Base-by-base conservation (phyloP, 73 alveolate genomes). In the Stentor roeselii region DNA sequence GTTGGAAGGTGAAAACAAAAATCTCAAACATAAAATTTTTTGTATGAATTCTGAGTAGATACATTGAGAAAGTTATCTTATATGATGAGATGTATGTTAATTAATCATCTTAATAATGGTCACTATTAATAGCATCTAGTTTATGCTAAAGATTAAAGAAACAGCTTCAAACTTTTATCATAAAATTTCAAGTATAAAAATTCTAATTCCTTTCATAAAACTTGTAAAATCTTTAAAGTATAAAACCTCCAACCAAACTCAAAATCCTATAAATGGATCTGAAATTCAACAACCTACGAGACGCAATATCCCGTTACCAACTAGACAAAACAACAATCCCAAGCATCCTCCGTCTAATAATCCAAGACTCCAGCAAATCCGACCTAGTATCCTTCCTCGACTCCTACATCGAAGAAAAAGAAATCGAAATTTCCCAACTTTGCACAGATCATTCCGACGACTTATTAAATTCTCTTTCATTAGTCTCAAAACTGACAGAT, bases 301-400 rank as follows among this genome's bases (percentile, higher is more conserved):
- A 67, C 34, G 37, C 80, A 67, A 67, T 67, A 14, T 67, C 41
- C 37, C n/a, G 80, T 67, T 21, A 67, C 34, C 21, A 34, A 14
- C 34, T 67, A 32, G 80, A 67, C 34, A 67, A 67, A 34, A 67
- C 15, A 14, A 67, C 80, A 67, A 67, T 67, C 80, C 80, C 80
- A 67, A 67, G 80, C 41, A 27, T 67, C 0, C 80, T 67, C n/a
- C 21, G 80, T 30, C 37, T 67, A 34, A 67, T 67, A 27, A 11
- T 67, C 2, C 80, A 67, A 67, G 80, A 67, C n/a, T 11, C 41
- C 21, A 34, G 21, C 14, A 21, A 32, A 21, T n/a, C 37, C 21
- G 37, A 67, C 37, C 11, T 67, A 21, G 11, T 67, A 67, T 14
- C 27, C n/a, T 67, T 21, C 42, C 41, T 67, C 1, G 80, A 67